A percentile compares a stretch with the other conserved stretches of the same genome.
phyloP scores from a whole-genome alignment of 306 rosid species.

The Abrus precatorius region DNA sequence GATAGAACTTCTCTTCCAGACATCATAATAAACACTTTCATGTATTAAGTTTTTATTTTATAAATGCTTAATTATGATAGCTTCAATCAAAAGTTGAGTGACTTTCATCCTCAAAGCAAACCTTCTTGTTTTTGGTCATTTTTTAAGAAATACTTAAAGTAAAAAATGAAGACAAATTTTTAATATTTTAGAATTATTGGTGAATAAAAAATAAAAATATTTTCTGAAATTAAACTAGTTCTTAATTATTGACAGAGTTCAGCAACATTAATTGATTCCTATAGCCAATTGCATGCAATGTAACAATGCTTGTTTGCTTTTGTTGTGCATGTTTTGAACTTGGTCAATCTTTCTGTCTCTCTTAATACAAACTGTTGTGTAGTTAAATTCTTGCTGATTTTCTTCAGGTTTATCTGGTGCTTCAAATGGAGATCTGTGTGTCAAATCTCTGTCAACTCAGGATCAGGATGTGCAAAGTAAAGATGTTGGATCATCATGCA shows the following conservation, averaged over 20 bases:
- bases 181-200: no score
- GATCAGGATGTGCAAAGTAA: background rate
- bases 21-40: no score
- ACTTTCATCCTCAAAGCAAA: no score
- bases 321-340: no score
- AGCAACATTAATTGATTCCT: background rate
- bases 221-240: background rate
- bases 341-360: background rate
- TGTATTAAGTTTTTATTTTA: no score
- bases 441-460: conserved; percentile 24
- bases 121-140: no score
- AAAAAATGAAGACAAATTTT: no score
- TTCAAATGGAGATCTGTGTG: conserved; percentile 5
- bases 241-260: background rate
- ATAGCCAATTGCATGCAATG: background rate
- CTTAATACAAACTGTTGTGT: background rate
- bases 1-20: no score
- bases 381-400: conserved; percentile 19
- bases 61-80: no score
- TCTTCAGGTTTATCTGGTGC: conserved; percentile 33
- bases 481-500: conserved; percentile 5
- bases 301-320: background rate
- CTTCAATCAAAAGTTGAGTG: no score
- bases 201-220: no score
- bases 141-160: no score